Evolutionary conservation across 148 eudicot genomes (phyloP), one percentile per base, ranked within the genome.

Genomic region (Spergularia bocconei): DNA sequence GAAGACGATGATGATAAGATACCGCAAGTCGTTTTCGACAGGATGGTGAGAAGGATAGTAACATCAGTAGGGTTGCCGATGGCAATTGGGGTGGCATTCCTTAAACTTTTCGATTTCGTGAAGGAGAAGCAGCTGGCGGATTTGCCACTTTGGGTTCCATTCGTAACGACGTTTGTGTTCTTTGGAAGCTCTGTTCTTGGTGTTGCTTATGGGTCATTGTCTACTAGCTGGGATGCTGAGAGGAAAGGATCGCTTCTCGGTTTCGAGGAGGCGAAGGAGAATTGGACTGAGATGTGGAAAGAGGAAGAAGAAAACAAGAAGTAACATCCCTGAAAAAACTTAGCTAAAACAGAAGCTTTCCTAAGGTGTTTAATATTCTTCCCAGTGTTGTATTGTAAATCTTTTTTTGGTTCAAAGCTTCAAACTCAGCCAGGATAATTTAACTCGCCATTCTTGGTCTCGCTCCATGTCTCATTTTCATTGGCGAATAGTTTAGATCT

Each of bases 241-340:
- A 80, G 67, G 20, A 71, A 90, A 58, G 93, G 98, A 0, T 90
- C 95, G 0, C 19, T 90, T 48, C 81, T 93, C 7, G 97, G 97
- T 60, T 80, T 94, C 51, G 88, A 91, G 69, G 86, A 94, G 86
- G 90, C 87, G 55, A 80, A 83, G 66, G 69, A 67, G 57, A 94
- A 91, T 82, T 94, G 95, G 98, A 83, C n/a, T 70, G 89, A 88
- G 70, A 85, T 94, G 89, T 94, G 98, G 98, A 84, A 82, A 69
- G 91, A 87, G 47, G 97, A 93, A 55, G 86, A 86, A 3, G 72
- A 76, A 51, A 73, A 54, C 47, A 79, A 69, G 51, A 54, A 47
- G 15, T 70, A n/a, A 63, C 3, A 39, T 7, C n/a, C 64, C 63
- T 19, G 12, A 7, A 48, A 23, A 17, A 54, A 73, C 13, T 36